Percentiles rank a stretch among this genome's conserved stretches.
These are phyloP conservation scores for Austroboletus rostrupii DNA, from an alignment of 1,284 basidiomycete genomes.

Conservation along the genomic window DNA sequence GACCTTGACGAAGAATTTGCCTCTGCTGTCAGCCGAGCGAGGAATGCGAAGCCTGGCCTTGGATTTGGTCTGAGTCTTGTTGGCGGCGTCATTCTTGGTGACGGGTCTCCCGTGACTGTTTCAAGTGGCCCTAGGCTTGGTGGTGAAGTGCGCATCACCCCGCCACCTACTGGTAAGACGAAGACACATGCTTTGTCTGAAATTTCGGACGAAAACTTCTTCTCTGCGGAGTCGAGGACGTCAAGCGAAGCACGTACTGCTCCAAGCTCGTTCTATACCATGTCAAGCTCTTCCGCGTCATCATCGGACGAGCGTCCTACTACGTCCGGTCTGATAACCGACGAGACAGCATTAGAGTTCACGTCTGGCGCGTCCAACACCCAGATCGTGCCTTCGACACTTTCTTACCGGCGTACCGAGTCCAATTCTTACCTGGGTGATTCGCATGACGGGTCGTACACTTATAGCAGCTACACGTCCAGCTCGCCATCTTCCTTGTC, in stretches of 20 bases:
- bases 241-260: constrained; percentile 30
- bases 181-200: constrained; percentile 39
- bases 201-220: constrained; percentile 56
- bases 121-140: constrained; percentile 49
- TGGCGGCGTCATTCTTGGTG: constrained; percentile 37
- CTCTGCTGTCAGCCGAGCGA: constrained; percentile 42
- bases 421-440: constrained; percentile 57
- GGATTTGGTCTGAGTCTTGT: constrained; percentile 43
- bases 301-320: constrained; percentile 29
- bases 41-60: constrained; percentile 41
- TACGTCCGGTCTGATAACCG: constrained; percentile 31
- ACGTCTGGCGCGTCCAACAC: constrained; percentile 41
- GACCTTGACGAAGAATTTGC: constrained; percentile 71
- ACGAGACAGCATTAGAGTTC: constrained; percentile 37
- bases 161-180: constrained; percentile 50
- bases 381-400: constrained; percentile 46
- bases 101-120: constrained; percentile 47
- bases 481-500: constrained; percentile 42
- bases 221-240: constrained; percentile 43
- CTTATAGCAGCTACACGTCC: constrained; percentile 28
- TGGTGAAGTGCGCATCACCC: constrained; percentile 54
- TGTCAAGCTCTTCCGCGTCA: constrained; percentile 25
- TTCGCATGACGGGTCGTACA: constrained; percentile 44
- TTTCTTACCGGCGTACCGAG: constrained; percentile 52
- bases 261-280: constrained; percentile 35